phyloP scores from a whole-genome alignment of 495 filamentous ascomycete species.

The Podospora sp. region DNA sequence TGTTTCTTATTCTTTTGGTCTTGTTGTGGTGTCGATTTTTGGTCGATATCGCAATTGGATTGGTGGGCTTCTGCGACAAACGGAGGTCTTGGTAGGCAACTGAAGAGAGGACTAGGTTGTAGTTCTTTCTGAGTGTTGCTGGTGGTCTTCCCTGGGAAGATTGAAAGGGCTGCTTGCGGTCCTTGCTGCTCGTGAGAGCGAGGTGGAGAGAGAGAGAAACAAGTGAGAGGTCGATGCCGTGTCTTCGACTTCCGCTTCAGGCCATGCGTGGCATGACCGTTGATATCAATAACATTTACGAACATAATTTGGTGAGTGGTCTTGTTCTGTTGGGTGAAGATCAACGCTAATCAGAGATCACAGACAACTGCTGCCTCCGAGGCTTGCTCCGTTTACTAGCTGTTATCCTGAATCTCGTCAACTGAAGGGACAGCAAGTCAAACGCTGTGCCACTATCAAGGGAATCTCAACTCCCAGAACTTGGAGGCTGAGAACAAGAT shows the following conservation, averaged over 20 bases:
- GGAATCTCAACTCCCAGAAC: not conserved
- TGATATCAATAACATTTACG: not conserved
- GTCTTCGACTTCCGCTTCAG: not conserved
- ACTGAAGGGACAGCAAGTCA: not conserved
- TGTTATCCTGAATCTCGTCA: not conserved
- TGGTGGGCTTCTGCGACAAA: not conserved
- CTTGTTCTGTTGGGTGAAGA: not conserved
- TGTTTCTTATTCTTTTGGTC: not conserved
- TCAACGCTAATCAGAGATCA: not conserved
- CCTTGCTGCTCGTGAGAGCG: slow-evolving; percentile 10
- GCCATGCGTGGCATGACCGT: slow-evolving; percentile 1
- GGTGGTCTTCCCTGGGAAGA: not conserved
- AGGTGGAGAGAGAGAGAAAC: not conserved
- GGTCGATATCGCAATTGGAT: not conserved
- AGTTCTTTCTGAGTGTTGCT: not conserved
- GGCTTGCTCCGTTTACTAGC: not conserved
- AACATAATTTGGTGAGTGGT: slow-evolving; percentile 9
- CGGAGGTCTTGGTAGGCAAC: not conserved
- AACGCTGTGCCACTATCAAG: not conserved
- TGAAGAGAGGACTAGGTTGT: not conserved
- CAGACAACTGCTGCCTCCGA: slow-evolving; percentile 8
- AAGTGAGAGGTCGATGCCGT: slow-evolving; percentile 12
- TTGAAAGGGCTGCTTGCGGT: not conserved
- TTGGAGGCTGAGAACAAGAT: not conserved
- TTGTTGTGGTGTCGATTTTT: not conserved